Evolutionary conservation across 768 basidiomycete genomes (phyloP).

Genomic region (Lactarius akahatsu): DNA sequence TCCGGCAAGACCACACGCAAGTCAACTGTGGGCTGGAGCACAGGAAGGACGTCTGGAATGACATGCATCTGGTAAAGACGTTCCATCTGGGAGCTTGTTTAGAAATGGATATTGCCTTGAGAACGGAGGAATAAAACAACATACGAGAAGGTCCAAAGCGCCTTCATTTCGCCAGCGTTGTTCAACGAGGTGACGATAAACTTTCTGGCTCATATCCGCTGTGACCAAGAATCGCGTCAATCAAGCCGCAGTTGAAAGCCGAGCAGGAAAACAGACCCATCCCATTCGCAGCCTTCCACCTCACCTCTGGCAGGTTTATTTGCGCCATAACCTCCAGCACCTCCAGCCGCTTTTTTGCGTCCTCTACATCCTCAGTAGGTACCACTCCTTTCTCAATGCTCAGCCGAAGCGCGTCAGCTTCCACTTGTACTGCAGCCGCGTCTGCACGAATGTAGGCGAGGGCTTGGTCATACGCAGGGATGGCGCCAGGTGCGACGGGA

Average conservation of each 20-base stretch:
- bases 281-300: constrained; percentile 79
- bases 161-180: constrained; percentile 85
- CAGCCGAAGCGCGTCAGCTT: constrained; percentile 43
- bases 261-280: constrained; percentile 53
- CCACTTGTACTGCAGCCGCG: constrained; percentile 47
- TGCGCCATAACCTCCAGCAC: constrained; percentile 77
- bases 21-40: constrained; percentile 70
- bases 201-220: constrained; percentile 68
- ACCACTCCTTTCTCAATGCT: constrained; percentile 27
- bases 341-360: constrained; percentile 43
- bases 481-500: constrained; percentile 57
- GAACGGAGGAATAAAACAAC: constrained; percentile 29
- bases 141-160: constrained; percentile 76
- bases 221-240: neutral
- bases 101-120: neutral
- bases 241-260: neutral
- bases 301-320: constrained; percentile 77
- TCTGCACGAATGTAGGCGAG: constrained; percentile 67
- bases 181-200: constrained; percentile 79
- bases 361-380: constrained; percentile 29
- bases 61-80: constrained; percentile 89
- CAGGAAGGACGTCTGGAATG: constrained; percentile 80
- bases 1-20: constrained; percentile 62
- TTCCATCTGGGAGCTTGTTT: constrained; percentile 67
- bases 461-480: constrained; percentile 86